phyloP scores from a whole-genome alignment of 2,329 filamentous ascomycete species.

The Aspergillus sojae region DNA sequence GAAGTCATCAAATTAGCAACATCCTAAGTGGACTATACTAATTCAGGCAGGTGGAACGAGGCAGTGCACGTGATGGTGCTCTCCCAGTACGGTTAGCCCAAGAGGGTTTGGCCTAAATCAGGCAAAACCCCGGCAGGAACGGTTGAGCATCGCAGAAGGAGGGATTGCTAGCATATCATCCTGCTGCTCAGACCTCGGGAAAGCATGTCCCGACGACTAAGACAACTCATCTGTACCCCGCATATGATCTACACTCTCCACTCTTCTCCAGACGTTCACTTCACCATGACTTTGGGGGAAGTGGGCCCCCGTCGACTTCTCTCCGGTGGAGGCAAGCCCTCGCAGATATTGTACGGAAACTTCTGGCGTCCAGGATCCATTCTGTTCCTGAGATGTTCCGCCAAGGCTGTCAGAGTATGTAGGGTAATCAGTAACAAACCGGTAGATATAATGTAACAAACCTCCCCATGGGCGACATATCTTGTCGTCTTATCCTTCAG shows the following conservation, averaged over 20 bases:
- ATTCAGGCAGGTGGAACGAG: fast-evolving
- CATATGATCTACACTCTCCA: neutral
- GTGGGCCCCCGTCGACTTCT: neutral
- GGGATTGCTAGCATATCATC: neutral
- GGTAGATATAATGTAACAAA: neutral
- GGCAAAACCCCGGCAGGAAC: neutral
- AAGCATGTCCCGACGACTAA: neutral
- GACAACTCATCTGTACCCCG: neutral
- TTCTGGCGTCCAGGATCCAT: neutral
- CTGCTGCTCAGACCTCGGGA: neutral
- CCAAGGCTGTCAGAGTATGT: neutral
- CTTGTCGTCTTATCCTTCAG: neutral
- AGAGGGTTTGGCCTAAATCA: neutral
- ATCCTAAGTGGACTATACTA: neutral
- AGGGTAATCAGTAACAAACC: neutral
- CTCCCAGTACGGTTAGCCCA: too few species aligned
- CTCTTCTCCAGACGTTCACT: neutral
- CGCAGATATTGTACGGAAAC: neutral
- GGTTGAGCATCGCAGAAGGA: neutral
- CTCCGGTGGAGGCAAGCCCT: neutral
- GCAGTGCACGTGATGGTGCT: too few species aligned
- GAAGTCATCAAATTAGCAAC: neutral
- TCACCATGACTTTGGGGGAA: neutral
- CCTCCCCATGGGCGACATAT: neutral
- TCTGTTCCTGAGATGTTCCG: neutral